Conservation (phyloP, 805 yeast species). For the Clavispora phyllophila region DNA sequence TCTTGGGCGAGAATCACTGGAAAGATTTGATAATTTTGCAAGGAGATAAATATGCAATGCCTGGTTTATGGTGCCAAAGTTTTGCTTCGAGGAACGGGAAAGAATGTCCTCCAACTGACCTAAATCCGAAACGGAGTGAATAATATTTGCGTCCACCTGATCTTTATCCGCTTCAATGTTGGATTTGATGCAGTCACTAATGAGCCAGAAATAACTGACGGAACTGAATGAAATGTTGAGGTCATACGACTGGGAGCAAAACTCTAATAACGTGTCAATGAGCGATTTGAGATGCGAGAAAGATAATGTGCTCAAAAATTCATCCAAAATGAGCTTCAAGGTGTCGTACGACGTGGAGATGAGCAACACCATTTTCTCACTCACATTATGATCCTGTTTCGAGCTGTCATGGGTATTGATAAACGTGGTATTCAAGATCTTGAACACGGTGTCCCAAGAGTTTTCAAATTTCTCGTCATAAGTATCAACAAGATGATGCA, state of each 20-base stretch:
- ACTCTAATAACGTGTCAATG: constrained; percentile 67
- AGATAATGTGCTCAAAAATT: constrained; percentile 73
- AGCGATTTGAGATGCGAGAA: constrained; percentile 55
- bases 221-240: constrained; percentile 87
- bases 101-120: constrained; percentile 6
- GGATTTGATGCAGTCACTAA: constrained; percentile 62
- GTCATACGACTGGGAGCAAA: constrained; percentile 67
- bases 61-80: constrained; percentile 9
- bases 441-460: constrained; percentile 74
- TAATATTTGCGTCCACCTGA: neutral
- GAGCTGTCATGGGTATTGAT: constrained; percentile 12
- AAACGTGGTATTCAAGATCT: constrained; percentile 58
- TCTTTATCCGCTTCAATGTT: constrained; percentile 1
- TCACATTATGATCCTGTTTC: constrained; percentile 26
- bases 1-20: constrained; percentile 64
- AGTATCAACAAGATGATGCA: constrained; percentile 72
- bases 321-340: constrained; percentile 78
- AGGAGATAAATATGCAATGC: constrained; percentile 56
- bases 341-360: constrained; percentile 74
- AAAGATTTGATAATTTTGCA: constrained; percentile 54
- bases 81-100: neutral
- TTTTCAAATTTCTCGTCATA: constrained; percentile 55
- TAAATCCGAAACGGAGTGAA: constrained; percentile 2
- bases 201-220: constrained; percentile 86
- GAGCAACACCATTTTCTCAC: constrained; percentile 47